A percentile compares a stretch with the other conserved stretches of the same genome.
These are phyloP conservation scores for Yamadazyma diospyri DNA, from an alignment of 1,139 yeast species.

Conservation along the genomic window DNA sequence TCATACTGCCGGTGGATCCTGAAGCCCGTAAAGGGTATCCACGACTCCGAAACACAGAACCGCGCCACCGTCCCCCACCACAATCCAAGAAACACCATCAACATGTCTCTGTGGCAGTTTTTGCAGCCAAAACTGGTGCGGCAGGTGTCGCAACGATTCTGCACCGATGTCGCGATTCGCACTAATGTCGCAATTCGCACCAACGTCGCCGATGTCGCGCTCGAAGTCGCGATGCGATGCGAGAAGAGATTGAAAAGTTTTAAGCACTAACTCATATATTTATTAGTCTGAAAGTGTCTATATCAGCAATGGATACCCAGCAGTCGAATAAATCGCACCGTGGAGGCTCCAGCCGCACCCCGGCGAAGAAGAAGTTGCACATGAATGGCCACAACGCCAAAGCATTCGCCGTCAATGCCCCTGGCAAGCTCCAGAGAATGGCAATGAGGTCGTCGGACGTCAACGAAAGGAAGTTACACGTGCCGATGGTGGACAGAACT, in stretches of 20 bases:
- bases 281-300: not conserved
- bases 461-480: conserved; percentile 84
- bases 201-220: too few relatives aligned
- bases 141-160: too few relatives aligned
- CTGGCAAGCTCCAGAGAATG: conserved; percentile 80
- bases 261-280: not conserved
- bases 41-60: not conserved
- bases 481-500: conserved; percentile 95
- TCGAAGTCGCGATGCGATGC: not conserved
- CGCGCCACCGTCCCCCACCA: not conserved
- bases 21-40: conserved; percentile 56
- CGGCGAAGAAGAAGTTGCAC: conserved; percentile 84
- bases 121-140: conserved; percentile 4
- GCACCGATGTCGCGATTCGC: too few relatives aligned
- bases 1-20: conserved; percentile 52
- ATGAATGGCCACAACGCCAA: conserved; percentile 90
- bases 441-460: conserved; percentile 85
- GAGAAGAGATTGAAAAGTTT: conserved; percentile 8
- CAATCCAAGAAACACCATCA: too few relatives aligned
- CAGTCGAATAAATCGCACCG: conserved; percentile 62
- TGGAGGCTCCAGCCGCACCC: conserved; percentile 48
- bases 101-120: conserved; percentile 2
- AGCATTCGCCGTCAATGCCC: conserved; percentile 93
- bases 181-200: too few relatives aligned
- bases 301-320: conserved; percentile 26